phyloP scores from a whole-genome alignment of 257 asterid species.

The Lithospermum erythrorhizon region DNA sequence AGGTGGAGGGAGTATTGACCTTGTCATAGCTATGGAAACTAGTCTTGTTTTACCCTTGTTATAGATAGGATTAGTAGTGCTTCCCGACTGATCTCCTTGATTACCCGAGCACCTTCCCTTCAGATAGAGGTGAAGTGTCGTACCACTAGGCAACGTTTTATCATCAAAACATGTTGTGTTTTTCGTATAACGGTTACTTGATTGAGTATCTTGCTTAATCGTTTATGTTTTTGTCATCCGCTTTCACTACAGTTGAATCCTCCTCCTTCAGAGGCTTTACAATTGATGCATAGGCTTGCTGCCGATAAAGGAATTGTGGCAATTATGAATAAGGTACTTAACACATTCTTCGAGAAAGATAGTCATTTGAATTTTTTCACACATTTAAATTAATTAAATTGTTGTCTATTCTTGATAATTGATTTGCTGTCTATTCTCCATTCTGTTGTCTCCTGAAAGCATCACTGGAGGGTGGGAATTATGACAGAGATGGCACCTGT shows the following conservation, averaged over 20 bases:
- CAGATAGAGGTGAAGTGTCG: too few relatives aligned
- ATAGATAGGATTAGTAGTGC: too few relatives aligned
- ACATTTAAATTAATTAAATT: too few relatives aligned
- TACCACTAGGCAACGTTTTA: too few relatives aligned
- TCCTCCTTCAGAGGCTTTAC: constrained; percentile 73
- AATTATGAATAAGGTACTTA: constrained; percentile 76
- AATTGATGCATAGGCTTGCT: constrained; percentile 86
- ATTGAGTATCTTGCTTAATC: neutral
- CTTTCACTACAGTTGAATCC: constrained; percentile 56
- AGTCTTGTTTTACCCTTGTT: too few relatives aligned
- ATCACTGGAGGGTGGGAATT: constrained; percentile 87
- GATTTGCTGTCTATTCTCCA: constrained; percentile 9
- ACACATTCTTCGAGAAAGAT: neutral
- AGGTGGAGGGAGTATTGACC: too few relatives aligned
- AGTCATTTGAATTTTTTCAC: neutral
- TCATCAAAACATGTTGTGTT: too few relatives aligned
- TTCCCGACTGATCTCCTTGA: too few relatives aligned
- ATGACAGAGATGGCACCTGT: constrained; percentile 95
- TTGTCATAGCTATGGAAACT: too few relatives aligned
- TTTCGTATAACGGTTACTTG: neutral
- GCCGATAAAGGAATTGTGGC: constrained; percentile 94
- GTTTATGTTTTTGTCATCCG: constrained; percentile 5
- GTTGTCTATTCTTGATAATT: neutral
- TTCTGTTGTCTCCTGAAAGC: constrained; percentile 42
- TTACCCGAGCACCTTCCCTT: too few relatives aligned